phyloP scores from a whole-genome alignment of 2,329 filamentous ascomycete species.

The Stagonosporopsis chrysanthemi region DNA sequence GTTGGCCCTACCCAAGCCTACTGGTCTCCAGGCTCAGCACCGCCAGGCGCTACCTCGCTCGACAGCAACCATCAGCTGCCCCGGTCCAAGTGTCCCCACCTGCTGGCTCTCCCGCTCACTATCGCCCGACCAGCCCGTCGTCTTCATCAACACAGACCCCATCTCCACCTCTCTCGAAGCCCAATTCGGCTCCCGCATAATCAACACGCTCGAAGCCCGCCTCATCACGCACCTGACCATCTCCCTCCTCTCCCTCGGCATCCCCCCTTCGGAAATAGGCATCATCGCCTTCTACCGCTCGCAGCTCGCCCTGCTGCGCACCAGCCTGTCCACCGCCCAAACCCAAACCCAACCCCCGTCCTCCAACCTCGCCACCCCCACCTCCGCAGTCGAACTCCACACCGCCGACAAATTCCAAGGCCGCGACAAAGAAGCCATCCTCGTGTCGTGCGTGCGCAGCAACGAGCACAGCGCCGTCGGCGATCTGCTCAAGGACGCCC shows the following conservation, averaged over 20 bases:
- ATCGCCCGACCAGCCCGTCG: constrained; percentile 74
- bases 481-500: constrained; percentile 88
- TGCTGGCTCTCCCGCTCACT: constrained; percentile 84
- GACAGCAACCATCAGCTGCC: constrained; percentile 53
- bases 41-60: constrained; percentile 25
- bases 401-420: constrained; percentile 98
- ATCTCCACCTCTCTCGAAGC: constrained; percentile 73
- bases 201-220: constrained; percentile 83
- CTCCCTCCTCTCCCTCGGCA: constrained; percentile 75
- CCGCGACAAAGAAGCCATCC: constrained; percentile 90
- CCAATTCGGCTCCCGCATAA: constrained; percentile 78
- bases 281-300: constrained; percentile 97
- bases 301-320: constrained; percentile 83
- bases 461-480: constrained; percentile 87
- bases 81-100: constrained; percentile 52
- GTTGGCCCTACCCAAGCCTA: constrained; percentile 67
- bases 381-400: constrained; percentile 79
- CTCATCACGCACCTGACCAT: constrained; percentile 83
- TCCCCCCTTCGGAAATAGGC: constrained; percentile 79
- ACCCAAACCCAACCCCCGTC: constrained; percentile 53
- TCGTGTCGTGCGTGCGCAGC: constrained; percentile 85
- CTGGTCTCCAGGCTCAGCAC: constrained; percentile 47
- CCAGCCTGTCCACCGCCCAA: constrained; percentile 67
- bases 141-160: constrained; percentile 88
- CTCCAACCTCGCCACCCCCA: constrained; percentile 50